Evolutionary conservation across 306 rosid genomes (phyloP).

Genomic region (Cucumis hystrix): DNA sequence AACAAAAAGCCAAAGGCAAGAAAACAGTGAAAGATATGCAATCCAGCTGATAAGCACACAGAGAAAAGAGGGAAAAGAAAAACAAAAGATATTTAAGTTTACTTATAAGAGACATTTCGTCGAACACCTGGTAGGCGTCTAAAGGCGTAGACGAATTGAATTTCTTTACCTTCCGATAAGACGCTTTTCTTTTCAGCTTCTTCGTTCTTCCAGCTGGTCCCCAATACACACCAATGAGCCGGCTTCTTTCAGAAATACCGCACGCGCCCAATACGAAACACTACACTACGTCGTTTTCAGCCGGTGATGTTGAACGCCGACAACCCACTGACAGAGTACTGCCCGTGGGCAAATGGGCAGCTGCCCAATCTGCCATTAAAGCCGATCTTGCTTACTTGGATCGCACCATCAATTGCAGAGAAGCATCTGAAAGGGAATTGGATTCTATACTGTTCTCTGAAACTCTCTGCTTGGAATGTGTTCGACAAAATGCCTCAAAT

Average conservation of each 20-base stretch:
- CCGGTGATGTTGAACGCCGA: slow-evolving; percentile 4
- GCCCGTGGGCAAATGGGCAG: neutral
- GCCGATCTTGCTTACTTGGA: neutral
- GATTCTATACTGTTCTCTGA: neutral
- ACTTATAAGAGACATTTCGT: slow-evolving; percentile 1
- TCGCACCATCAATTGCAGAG: neutral
- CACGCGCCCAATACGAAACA: no score
- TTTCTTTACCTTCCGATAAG: neutral
- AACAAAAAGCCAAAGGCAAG: neutral
- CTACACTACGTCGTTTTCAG: neutral
- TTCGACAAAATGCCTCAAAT: neutral
- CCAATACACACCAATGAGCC: neutral
- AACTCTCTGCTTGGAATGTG: neutral
- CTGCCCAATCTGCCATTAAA: neutral
- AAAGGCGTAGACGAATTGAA: slow-evolving; percentile 1
- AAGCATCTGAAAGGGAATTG: neutral
- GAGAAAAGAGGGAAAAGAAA: neutral
- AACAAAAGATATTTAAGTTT: neutral
- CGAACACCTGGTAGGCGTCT: neutral
- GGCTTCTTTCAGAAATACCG: neutral
- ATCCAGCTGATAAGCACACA: slow-evolving; percentile 1
- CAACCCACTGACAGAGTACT: neutral
- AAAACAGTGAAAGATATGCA: neutral
- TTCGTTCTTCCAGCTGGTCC: neutral
- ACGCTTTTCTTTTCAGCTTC: neutral